phyloP scores from a whole-genome alignment of 1,139 yeast species.

The Blastobotrys apis region DNA sequence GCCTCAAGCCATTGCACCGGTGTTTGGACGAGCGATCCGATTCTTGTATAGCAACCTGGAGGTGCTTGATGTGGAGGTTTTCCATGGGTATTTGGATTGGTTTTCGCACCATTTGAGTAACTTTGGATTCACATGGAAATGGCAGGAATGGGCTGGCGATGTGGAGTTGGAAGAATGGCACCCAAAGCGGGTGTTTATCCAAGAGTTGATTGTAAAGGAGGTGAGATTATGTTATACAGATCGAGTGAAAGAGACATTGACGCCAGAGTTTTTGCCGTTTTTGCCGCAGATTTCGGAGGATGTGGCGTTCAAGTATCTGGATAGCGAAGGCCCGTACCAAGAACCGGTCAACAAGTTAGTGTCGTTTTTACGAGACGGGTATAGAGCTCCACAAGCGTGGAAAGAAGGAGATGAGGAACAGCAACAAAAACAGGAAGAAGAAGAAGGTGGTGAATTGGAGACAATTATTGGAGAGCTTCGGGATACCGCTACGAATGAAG shows the following conservation, averaged over 20 bases:
- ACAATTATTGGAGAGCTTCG: slow-evolving; percentile 35
- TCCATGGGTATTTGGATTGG: slow-evolving; percentile 80
- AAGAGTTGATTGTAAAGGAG: slow-evolving; percentile 78
- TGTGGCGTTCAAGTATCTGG: slow-evolving; percentile 41
- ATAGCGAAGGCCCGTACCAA: slow-evolving; percentile 36
- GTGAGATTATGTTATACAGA: slow-evolving; percentile 68
- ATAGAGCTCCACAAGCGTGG: slow-evolving; percentile 20
- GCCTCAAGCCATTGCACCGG: slow-evolving; percentile 91
- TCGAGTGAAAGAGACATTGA: slow-evolving; percentile 70
- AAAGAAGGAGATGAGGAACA: slow-evolving; percentile 22
- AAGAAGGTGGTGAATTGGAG: slow-evolving; percentile 2
- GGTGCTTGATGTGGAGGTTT: slow-evolving; percentile 69
- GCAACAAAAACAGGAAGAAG: slow-evolving; percentile 6
- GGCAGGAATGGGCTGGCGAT: slow-evolving; percentile 78
- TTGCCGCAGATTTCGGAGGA: slow-evolving; percentile 45
- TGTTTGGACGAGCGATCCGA: slow-evolving; percentile 89
- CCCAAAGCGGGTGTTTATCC: slow-evolving; percentile 71
- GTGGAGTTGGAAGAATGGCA: slow-evolving; percentile 45
- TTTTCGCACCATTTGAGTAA: slow-evolving; percentile 89
- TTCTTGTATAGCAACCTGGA: slow-evolving; percentile 68
- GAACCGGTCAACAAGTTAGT: slow-evolving; percentile 35
- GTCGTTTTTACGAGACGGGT: slow-evolving; percentile 29
- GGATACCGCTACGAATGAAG: slow-evolving; percentile 27
- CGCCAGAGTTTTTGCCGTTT: slow-evolving; percentile 64
- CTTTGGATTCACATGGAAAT: slow-evolving; percentile 95